Evolutionary conservation across 2,329 filamentous ascomycete species (phyloP), one percentile per base, ranked within the genome.

Genomic region (Ophiocordyceps camponoti-floridani): DNA sequence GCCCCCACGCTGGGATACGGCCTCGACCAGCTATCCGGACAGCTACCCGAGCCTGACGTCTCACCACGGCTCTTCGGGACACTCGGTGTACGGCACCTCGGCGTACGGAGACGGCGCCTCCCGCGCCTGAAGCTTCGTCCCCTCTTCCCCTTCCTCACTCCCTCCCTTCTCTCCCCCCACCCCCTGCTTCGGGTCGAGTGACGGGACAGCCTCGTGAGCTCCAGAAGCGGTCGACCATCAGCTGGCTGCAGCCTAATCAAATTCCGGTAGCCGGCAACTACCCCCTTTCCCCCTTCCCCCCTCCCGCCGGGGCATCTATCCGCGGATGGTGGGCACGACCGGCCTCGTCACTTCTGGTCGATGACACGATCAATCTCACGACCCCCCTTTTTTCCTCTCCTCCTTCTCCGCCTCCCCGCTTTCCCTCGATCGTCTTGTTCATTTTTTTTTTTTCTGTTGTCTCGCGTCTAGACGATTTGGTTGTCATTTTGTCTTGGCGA

Each of bases 21-120:
- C 64, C 42, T 56, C 66, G 4, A 53, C 60, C 14, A 58, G 54
- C 41, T 66, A 66, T 46, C 46, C 58, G 1, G 63, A 66, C 43
- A 53, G 51, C 35, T 68, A 68, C 44, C 53, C 64, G 13, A 59
- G 59, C 47, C 51, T 67, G 44, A 53, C 57, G 30, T 49, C 62
- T 30, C 66, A 66, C 43, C 57, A 62, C 35, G 45, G 46, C 16
- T 53, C 59, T 28, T 40, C 53, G 12, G 50, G 53, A 4, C 56
- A 58, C 43, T 54, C 61, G 7, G 65, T 70, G 42, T 71, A 71
- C 49, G 61, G 58, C 44, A 50, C 60, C 18, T 54, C 58, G 41
- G 57, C 57, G n/a, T 70, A 70, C 48, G 61, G 58, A 43, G 65
- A 68, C 45, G 60, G 61, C 41, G 57, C 59, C 16, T 59, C 66